A percentile compares a stretch with the other conserved stretches of the same genome.
Conservation (phyloP, 2,329 filamentous ascomycete genomes). For the Diplodia sapinea region DNA sequence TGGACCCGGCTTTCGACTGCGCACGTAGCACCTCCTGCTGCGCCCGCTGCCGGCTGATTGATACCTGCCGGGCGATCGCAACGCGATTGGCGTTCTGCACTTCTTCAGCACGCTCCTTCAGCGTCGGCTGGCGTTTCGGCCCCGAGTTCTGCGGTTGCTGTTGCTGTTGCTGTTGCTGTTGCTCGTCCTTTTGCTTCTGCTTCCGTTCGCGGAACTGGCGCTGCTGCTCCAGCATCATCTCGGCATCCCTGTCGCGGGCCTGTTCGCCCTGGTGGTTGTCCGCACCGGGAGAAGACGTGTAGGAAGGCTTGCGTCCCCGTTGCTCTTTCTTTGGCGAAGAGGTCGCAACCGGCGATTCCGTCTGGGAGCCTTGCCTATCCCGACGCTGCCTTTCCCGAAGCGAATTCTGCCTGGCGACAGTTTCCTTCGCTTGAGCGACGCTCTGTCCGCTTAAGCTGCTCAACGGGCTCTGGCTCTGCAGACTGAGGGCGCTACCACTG, state of each 20-base stretch:
- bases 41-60: conserved; percentile 29
- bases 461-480: conserved; percentile 29
- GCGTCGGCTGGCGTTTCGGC: conserved; percentile 23
- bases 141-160: neutral
- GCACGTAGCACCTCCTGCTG: conserved; percentile 28
- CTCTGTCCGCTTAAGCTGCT: conserved; percentile 26
- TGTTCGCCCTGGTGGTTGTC: conserved; percentile 5
- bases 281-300: conserved; percentile 3
- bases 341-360: neutral
- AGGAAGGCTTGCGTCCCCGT: conserved; percentile 18
- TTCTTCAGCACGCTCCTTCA: conserved; percentile 31
- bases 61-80: conserved; percentile 31
- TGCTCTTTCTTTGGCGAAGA: conserved; percentile 6
- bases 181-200: conserved; percentile 17
- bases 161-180: neutral
- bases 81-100: conserved; percentile 28
- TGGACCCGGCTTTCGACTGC: conserved; percentile 16
- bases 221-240: conserved; percentile 26
- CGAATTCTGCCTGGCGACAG: conserved; percentile 19
- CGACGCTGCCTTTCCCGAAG: conserved; percentile 11
- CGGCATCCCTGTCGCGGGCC: conserved; percentile 19
- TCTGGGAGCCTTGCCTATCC: neutral
- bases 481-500: neutral
- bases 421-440: conserved; percentile 25
- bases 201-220: conserved; percentile 26